Evolutionary conservation across 1,139 yeast genomes (phyloP).

Genomic region (Pneumocystis canis): DNA sequence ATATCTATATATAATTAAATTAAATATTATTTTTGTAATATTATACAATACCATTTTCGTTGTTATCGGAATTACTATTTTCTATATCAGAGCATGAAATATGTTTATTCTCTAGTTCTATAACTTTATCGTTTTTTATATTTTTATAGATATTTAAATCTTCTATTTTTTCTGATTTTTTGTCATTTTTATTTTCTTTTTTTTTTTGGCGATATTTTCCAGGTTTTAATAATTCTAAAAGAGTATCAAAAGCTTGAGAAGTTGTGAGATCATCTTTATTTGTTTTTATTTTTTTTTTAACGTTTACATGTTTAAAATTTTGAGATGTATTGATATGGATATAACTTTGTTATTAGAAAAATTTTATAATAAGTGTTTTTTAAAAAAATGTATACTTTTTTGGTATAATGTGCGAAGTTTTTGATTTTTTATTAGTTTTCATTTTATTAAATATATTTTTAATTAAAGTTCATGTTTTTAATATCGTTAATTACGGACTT

Average conservation of each 20-base stretch:
- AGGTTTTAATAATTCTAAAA: neutral
- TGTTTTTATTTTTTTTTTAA: neutral
- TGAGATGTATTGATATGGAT: neutral
- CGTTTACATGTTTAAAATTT: neutral
- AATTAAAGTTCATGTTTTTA: neutral
- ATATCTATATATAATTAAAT: slow-evolving; percentile 26
- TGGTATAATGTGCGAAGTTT: neutral
- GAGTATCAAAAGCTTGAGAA: neutral
- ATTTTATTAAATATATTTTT: neutral
- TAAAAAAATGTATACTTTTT: neutral
- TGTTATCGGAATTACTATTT: neutral
- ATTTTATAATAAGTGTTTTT: neutral
- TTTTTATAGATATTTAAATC: neutral
- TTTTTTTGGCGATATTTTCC: neutral
- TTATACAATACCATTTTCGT: neutral
- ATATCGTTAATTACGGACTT: neutral
- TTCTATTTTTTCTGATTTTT: neutral
- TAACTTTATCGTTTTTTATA: neutral
- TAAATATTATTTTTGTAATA: slow-evolving; percentile 21
- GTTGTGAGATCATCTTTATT: neutral
- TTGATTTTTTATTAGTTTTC: neutral
- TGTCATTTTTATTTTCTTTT: neutral
- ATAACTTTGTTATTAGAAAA: neutral
- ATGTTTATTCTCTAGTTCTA: neutral
- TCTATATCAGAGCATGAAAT: neutral